Evolutionary conservation across 2,329 filamentous ascomycete genomes (phyloP), one percentile per base, ranked within the genome.

Genomic region (Periconia sp.): DNA sequence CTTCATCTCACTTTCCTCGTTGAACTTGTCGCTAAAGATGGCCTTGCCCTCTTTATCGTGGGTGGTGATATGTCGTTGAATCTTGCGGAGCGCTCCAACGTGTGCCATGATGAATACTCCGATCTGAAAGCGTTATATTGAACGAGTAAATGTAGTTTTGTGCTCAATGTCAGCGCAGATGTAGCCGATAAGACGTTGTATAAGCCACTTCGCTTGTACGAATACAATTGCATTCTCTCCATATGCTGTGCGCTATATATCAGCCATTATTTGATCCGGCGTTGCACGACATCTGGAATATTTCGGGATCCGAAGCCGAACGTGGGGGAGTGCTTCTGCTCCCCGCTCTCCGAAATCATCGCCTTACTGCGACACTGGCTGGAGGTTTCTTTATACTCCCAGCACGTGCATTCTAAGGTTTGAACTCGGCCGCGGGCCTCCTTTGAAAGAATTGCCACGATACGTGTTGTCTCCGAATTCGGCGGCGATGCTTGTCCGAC

Each of bases 21-120:
- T 49, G 34, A 72, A 57, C 31, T 61, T 62, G 18, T 57, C 52
- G 52, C 61, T 65, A 53, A 71, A 71, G 31, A 71, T 53, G 28
- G 65, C 66, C 41, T 69, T 63, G 40, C 68, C 67, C 25, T 65
- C 46, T 8, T 56, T 48, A 21, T 70, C 53, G 48, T 72, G 69
- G 18, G 57, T 50, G 3, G 69, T 72, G 49, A 72, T 63, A 36
- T 68, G 67, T 8, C 69, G 63, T 13, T 70, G 45, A 25, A 69
- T 54, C 30, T 61, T 62, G 22, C 63, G 61, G 11, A 66, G 61
- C 6, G 55, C 55, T 29, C 64, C 60, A 28, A 55, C 38, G 43
- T 66, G 61, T 49, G 65, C 63, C 65, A 68, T 68, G 5, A 28
- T 58, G 36, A 13, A 19, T n/a, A n/a, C n/a, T n/a, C n/a, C n/a